A percentile compares a stretch with the other conserved stretches of the same genome.
Conservation (phyloP, 2,329 filamentous ascomycete species). For the Didymella keratinophila region DNA sequence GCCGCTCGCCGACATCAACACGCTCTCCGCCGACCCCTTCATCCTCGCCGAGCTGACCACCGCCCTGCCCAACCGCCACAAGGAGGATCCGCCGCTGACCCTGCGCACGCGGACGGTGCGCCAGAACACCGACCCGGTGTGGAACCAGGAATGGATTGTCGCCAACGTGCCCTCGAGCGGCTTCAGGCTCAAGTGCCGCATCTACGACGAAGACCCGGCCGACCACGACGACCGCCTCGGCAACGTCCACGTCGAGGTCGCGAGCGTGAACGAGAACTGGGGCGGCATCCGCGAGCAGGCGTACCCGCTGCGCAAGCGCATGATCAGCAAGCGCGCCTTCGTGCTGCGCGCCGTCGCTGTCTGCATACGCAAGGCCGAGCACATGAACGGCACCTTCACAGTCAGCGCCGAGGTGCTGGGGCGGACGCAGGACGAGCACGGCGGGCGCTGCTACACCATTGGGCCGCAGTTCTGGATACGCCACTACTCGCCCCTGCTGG, state of each 20-base stretch:
- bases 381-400: slow-evolving; percentile 74
- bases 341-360: slow-evolving; percentile 73
- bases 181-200: slow-evolving; percentile 82
- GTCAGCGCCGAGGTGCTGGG: slow-evolving; percentile 82
- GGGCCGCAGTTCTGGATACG: slow-evolving; percentile 80
- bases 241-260: slow-evolving; percentile 77
- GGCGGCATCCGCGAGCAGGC: slow-evolving; percentile 68
- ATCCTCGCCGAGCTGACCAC: slow-evolving; percentile 78
- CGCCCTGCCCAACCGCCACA: slow-evolving; percentile 76
- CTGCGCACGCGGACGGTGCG: slow-evolving; percentile 80
- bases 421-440: slow-evolving; percentile 69
- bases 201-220: slow-evolving; percentile 89
- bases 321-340: slow-evolving; percentile 88
- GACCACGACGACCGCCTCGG: slow-evolving; percentile 89
- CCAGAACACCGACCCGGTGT: slow-evolving; percentile 75
- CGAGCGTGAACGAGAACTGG: slow-evolving; percentile 70
- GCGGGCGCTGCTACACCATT: slow-evolving; percentile 78
- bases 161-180: slow-evolving; percentile 83
- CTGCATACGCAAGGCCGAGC: slow-evolving; percentile 66
- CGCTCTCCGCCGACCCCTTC: slow-evolving; percentile 83
- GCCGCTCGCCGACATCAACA: slow-evolving; percentile 80
- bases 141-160: slow-evolving; percentile 87
- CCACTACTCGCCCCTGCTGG: slow-evolving; percentile 89
- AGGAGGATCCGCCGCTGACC: slow-evolving; percentile 79
- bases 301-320: slow-evolving; percentile 80